These are phyloP conservation scores for Boletus sensibilis DNA, from an alignment of 768 basidiomycete species.

Conservation along the genomic window DNA sequence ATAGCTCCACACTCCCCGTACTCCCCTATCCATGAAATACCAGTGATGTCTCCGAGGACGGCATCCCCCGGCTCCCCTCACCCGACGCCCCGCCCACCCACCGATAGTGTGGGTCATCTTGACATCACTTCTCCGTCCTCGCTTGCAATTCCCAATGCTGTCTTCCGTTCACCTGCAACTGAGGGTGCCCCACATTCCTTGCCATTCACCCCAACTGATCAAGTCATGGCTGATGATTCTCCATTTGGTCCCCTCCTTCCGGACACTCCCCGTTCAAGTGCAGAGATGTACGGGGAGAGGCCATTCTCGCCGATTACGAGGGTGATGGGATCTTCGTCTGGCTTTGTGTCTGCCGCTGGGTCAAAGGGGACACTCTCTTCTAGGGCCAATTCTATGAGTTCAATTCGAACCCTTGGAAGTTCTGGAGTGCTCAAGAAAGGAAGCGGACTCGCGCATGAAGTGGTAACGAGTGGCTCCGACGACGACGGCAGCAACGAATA, in stretches of 20 bases:
- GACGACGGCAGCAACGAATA: conserved; percentile 4
- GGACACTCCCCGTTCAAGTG: conserved; percentile 29
- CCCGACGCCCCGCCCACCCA: neutral
- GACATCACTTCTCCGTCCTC: conserved; percentile 4
- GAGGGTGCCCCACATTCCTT: conserved; percentile 2
- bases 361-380: conserved; percentile 9
- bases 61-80: neutral
- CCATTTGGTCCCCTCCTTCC: conserved; percentile 33
- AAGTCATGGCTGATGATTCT: conserved; percentile 23
- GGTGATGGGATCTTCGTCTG: conserved; percentile 20
- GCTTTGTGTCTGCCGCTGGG: neutral
- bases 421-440: conserved; percentile 12
- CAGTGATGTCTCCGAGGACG: conserved; percentile 1
- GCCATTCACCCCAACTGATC: conserved; percentile 20
- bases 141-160: conserved; percentile 10
- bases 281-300: conserved; percentile 27
- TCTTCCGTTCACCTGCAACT: neutral
- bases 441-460: conserved; percentile 21
- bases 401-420: conserved; percentile 5
- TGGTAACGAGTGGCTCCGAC: neutral
- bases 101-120: neutral
- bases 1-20: neutral
- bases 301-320: conserved; percentile 30
- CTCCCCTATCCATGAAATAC: neutral
- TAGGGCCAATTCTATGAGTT: conserved; percentile 10